These are phyloP conservation scores for Teratosphaeria viscida DNA, from an alignment of 2,329 filamentous ascomycete genomes.

Conservation along the genomic window DNA sequence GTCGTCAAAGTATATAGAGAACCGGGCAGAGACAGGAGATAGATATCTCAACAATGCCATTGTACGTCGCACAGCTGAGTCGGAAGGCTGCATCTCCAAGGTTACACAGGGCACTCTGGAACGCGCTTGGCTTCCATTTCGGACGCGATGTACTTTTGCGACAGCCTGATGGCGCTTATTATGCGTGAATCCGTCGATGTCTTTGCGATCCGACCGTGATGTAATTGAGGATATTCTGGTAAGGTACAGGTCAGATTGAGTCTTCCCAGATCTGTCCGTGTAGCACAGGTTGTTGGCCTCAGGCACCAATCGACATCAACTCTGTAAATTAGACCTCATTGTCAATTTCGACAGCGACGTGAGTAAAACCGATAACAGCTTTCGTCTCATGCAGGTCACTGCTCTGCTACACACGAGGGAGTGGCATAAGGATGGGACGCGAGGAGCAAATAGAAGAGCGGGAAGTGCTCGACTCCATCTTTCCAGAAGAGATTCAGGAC, in stretches of 20 bases:
- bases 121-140: not conserved
- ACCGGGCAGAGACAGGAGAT: too few species aligned
- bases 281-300: not conserved
- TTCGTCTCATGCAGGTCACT: not conserved
- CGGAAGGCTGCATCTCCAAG: conserved; percentile 5
- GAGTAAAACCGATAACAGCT: not conserved
- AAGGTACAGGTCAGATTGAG: not conserved
- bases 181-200: not conserved
- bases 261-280: not conserved
- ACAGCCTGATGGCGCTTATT: not conserved
- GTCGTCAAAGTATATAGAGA: too few species aligned
- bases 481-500: conserved; percentile 95
- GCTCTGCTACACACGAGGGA: not conserved
- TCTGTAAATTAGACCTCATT: not conserved
- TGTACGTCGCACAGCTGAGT: conserved; percentile 1
- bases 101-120: conserved; percentile 1
- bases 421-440: conserved; percentile 32
- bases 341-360: not conserved
- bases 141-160: not conserved
- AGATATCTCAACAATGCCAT: conserved; percentile 6
- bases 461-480: conserved; percentile 96
- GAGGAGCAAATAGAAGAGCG: conserved; percentile 95
- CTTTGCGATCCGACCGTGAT: not conserved
- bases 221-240: not conserved
- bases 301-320: not conserved